phyloP scores from a whole-genome alignment of 1,139 yeast genomes.

The Diutina catenulata region DNA sequence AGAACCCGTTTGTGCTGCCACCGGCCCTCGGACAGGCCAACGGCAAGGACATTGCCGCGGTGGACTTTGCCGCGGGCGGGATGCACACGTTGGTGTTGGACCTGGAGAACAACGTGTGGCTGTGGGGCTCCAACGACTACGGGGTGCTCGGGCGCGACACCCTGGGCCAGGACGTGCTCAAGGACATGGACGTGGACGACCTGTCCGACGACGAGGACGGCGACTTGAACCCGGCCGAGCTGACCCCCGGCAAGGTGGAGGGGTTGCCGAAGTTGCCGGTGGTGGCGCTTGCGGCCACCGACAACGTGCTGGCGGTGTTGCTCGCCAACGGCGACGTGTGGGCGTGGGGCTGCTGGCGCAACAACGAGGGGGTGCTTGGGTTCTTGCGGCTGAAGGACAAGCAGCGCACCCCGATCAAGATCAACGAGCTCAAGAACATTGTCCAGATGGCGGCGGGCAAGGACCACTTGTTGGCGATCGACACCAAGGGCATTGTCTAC shows the following conservation, averaged over 20 bases:
- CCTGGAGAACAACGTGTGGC: conserved; percentile 65
- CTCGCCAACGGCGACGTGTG: conserved; percentile 77
- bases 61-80: conserved; percentile 88
- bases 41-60: conserved; percentile 26
- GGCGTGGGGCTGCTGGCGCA: conserved; percentile 97
- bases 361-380: conserved; percentile 85
- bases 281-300: conserved; percentile 86
- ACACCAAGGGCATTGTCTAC: conserved; percentile 72
- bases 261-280: conserved; percentile 44
- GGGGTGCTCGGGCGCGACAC: conserved; percentile 85
- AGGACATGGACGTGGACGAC: conserved; percentile 56
- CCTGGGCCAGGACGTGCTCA: conserved; percentile 43
- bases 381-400: conserved; percentile 49
- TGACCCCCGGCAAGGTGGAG: conserved; percentile 74
- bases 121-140: conserved; percentile 96
- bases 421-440: conserved; percentile 52
- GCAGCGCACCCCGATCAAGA: conserved; percentile 58
- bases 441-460: conserved; percentile 90
- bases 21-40: conserved; percentile 38
- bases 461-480: conserved; percentile 80
- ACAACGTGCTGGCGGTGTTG: conserved; percentile 74
- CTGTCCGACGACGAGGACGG: conserved; percentile 71
- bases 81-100: conserved; percentile 88
- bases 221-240: conserved; percentile 75
- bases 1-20: conserved; percentile 60